A percentile compares a stretch with the other conserved stretches of the same genome.
Evolutionary conservation across 345 rosid species (phyloP).

Genomic region (Euclidium syriacum): DNA sequence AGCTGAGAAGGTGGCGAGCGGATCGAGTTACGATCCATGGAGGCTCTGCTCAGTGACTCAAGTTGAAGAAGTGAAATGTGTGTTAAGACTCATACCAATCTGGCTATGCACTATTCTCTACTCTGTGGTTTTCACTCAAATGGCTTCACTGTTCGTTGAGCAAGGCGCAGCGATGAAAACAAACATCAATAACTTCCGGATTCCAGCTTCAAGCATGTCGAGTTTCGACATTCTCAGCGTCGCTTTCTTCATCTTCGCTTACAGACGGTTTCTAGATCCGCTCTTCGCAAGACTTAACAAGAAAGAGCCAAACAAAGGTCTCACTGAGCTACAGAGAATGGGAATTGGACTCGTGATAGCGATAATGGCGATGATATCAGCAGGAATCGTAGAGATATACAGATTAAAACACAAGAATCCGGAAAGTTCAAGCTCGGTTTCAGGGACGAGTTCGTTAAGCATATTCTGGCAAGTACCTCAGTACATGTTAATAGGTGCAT

Average conservation of each 20-base stretch:
- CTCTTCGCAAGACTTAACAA: constrained; percentile 42
- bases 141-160: constrained; percentile 98
- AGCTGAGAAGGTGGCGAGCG: constrained; percentile 28
- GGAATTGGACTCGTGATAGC: constrained; percentile 83
- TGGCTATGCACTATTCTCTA: constrained; percentile 97
- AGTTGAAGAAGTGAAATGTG: constrained; percentile 96
- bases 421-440: constrained; percentile 36
- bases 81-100: constrained; percentile 75
- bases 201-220: constrained; percentile 97
- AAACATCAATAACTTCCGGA: constrained; percentile 43
- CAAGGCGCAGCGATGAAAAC: constrained; percentile 92
- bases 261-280: constrained; percentile 67
- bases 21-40: constrained; percentile 48
- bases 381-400: constrained; percentile 67
- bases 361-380: constrained; percentile 69
- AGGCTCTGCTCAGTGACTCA: constrained; percentile 75
- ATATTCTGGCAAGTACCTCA: constrained; percentile 98
- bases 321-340: constrained; percentile 89
- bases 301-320: constrained; percentile 47
- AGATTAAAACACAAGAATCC: constrained; percentile 43
- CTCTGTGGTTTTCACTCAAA: constrained; percentile 95
- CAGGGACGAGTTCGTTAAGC: constrained; percentile 64
- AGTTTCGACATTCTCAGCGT: constrained; percentile 93
- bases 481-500: constrained; percentile 85
- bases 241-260: constrained; percentile 64